Percentiles rank a stretch among this genome's conserved stretches.
Conservation (phyloP, 148 eudicot species). For the Agrostemma githago region DNA sequence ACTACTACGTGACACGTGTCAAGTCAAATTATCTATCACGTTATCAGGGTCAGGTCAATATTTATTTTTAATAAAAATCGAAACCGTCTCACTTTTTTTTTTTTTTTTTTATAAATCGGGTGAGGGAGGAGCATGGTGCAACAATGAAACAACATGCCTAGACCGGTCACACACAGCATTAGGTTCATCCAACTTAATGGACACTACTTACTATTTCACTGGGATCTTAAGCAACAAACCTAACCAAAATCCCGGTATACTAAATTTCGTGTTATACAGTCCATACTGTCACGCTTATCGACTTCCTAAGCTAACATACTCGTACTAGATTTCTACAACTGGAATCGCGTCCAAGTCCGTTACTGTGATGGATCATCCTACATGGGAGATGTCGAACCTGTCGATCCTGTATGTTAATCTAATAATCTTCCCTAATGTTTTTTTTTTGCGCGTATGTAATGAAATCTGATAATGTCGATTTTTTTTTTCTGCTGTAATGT, state of each 20-base stretch:
- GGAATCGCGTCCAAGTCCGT: slow-evolving; percentile 47
- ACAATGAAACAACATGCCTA: slow-evolving; percentile 27
- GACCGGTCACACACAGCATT: slow-evolving; percentile 27
- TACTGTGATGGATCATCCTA: slow-evolving; percentile 63
- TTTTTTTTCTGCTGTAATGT: slow-evolving; percentile 2
- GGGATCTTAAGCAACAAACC: slow-evolving; percentile 34
- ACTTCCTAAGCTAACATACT: neutral
- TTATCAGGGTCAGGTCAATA: too few relatives aligned
- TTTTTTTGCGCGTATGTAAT: neutral
- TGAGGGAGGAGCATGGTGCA: slow-evolving; percentile 51
- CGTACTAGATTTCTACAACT: slow-evolving; percentile 47
- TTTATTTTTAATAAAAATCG: too few relatives aligned
- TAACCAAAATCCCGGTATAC: slow-evolving; percentile 35
- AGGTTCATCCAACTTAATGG: slow-evolving; percentile 41
- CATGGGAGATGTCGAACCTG: slow-evolving; percentile 50
- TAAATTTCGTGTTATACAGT: neutral
- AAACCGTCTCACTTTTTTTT: neutral
- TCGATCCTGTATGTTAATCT: slow-evolving; percentile 37
- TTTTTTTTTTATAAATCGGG: neutral
- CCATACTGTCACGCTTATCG: neutral
- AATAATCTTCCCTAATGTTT: neutral
- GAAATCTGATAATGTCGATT: neutral
- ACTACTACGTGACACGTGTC: too few relatives aligned
- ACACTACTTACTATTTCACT: slow-evolving; percentile 31
- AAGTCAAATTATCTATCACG: too few relatives aligned